These are phyloP conservation scores for Diacronema lutheri DNA, from an alignment of 78 protist genomes.

Conservation along the genomic window DNA sequence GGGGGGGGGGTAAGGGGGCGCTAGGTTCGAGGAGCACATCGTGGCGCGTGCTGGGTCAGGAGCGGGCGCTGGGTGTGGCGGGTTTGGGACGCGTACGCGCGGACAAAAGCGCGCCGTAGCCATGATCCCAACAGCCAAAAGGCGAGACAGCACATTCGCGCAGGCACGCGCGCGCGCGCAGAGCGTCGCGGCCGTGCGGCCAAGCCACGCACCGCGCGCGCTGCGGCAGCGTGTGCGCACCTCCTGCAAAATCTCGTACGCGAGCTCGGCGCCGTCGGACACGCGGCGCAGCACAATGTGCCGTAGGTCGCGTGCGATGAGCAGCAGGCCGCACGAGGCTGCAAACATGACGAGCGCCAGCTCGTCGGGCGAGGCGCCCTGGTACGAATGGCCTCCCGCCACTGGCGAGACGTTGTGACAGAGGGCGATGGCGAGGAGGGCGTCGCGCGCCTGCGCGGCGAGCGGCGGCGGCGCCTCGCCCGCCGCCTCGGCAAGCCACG, in stretches of 20 bases:
- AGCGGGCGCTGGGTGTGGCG: no score
- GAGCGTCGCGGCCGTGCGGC: no score
- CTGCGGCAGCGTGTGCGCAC: no score
- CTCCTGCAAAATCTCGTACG: conserved; percentile 76
- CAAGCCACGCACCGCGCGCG: no score
- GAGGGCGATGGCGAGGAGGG: conserved; percentile 80
- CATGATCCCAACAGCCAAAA: no score
- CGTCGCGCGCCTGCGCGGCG: neutral
- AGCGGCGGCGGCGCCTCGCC: neutral
- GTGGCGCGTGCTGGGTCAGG: no score
- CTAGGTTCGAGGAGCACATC: no score
- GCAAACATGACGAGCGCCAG: conserved; percentile 92
- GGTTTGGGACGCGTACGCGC: no score
- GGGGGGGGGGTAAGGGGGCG: no score
- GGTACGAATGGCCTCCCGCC: conserved; percentile 13
- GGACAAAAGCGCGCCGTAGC: no score
- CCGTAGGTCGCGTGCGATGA: conserved; percentile 61
- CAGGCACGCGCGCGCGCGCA: no score
- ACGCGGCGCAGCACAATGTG: conserved; percentile 42
- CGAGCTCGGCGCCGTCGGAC: neutral
- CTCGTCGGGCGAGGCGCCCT: conserved; percentile 96
- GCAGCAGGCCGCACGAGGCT: conserved; percentile 71
- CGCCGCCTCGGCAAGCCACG: neutral
- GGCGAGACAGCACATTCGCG: no score
- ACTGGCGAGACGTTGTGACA: conserved; percentile 92